Base-by-base conservation (phyloP, 805 yeast genomes). In the Sungouiella thailandica region DNA sequence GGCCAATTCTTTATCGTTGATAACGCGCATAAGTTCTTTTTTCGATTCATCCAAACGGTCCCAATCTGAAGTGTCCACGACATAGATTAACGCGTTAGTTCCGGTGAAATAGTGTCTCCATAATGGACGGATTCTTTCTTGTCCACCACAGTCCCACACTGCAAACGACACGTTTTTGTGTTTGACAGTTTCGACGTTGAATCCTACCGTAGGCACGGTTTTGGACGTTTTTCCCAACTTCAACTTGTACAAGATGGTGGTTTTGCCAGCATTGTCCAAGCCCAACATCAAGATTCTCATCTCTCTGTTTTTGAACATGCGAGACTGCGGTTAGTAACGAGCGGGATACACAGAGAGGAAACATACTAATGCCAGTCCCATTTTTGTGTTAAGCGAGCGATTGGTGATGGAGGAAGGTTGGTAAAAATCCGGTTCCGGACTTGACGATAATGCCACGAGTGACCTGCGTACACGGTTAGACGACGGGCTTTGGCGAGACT, bases 81-180 rank as follows among this genome's bases (percentile, higher is more conserved):
- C 97, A 58, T 85, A 89, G 35, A 89, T 86, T 38, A 89, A 71
- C 7, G 95, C 96, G 54, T 87, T 83, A 4, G 96, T 86, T 24
- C 95, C 95, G 9, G 95, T 84, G 61, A 83, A 87, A 62, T 89
- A 89, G 56, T 89, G 96, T 60, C 96, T 78, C 97, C 97, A 89
- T 38, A 89, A 69, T 0, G 94, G 95, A 54, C 96, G 76, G 47
- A 88, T 76, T 58, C 94, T 71, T 52, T 84, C 94, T 66, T 87
- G 97, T 56, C 96, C 97, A 63, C 97, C 97, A 41, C 93, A 93
- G 60, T 85, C 95, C 95, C 95, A 85, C 55, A 85, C 88, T 40
- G 87, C 86, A 65, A 85, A 83, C 36, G 83, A 79, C 38, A 84
- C 80, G 57, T 83, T 83, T 56, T 80, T 82, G 60, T 81, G 84